phyloP scores from a whole-genome alignment of 2,329 filamentous ascomycete genomes.

The Trichoderma aggressivum region DNA sequence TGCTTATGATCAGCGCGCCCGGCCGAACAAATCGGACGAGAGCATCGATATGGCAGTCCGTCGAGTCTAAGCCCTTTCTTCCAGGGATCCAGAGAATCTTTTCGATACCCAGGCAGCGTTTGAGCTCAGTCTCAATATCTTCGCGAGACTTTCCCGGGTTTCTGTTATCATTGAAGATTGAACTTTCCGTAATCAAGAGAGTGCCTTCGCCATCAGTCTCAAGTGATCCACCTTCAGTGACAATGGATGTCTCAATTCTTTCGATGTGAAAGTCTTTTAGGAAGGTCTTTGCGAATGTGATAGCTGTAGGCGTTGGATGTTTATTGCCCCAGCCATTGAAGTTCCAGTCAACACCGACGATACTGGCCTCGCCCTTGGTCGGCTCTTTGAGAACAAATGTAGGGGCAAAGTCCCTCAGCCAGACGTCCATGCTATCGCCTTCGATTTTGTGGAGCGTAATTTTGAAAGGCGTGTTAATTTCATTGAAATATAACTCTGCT shows the following conservation, averaged over 20 bases:
- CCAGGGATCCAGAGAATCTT: conserved; percentile 32
- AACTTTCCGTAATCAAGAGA: conserved; percentile 29
- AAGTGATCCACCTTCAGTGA: conserved; percentile 28
- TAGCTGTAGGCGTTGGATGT: conserved; percentile 16
- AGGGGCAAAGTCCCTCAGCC: conserved; percentile 31
- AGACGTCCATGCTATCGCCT: conserved; percentile 23
- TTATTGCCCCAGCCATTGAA: conserved; percentile 32
- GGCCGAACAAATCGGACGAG: conserved; percentile 27
- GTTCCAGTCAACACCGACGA: conserved; percentile 25
- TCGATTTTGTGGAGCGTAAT: conserved; percentile 18
- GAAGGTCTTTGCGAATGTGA: conserved; percentile 19
- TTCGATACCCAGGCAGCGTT: conserved; percentile 23
- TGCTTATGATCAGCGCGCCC: conserved; percentile 26
- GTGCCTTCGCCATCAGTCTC: conserved; percentile 31
- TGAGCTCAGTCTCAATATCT: conserved; percentile 26
- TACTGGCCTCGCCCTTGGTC: background rate
- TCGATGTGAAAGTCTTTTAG: background rate
- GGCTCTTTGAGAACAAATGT: conserved; percentile 22
- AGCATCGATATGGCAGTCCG: conserved; percentile 31
- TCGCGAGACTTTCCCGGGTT: conserved; percentile 24
- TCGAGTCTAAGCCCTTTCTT: conserved; percentile 24
- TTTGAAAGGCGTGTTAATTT: background rate
- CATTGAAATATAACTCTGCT: conserved; percentile 16
- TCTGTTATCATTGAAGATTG: conserved; percentile 30
- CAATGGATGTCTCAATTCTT: conserved; percentile 10